phyloP scores from a whole-genome alignment of 192 early-diverging fungal species.

The Jimgerdemannia flammicorona region DNA sequence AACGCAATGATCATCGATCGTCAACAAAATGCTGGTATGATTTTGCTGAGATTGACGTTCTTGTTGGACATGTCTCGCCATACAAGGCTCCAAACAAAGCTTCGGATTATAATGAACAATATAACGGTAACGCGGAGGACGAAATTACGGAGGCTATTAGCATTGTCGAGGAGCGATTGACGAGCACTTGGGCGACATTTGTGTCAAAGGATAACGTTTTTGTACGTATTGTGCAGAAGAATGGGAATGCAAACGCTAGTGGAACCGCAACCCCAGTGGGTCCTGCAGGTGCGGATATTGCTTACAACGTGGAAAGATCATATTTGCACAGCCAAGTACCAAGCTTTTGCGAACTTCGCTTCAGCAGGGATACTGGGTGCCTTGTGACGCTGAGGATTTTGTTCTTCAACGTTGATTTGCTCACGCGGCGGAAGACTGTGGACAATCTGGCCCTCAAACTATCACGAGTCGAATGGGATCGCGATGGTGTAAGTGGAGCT shows the following conservation, averaged over 20 bases:
- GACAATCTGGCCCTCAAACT: constrained; percentile 12
- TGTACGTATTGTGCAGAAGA: not conserved
- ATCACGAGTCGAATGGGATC: not conserved
- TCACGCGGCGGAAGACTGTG: constrained; percentile 8
- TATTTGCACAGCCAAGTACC: not conserved
- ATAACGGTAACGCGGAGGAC: not conserved
- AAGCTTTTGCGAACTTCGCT: constrained; percentile 28
- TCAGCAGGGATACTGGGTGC: constrained; percentile 21
- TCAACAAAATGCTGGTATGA: constrained; percentile 48
- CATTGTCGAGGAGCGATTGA: not conserved
- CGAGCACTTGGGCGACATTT: not conserved
- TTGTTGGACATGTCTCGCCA: constrained; percentile 16
- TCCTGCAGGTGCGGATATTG: not conserved
- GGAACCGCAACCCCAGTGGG: not conserved
- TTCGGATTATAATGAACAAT: not conserved
- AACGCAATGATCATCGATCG: constrained; percentile 9
- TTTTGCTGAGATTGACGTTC: constrained; percentile 36
- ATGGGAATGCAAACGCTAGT: not conserved
- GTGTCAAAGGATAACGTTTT: not conserved
- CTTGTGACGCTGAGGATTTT: constrained; percentile 18
- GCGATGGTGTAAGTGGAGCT: not conserved
- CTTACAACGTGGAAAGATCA: not conserved
- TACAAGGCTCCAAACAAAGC: not conserved
- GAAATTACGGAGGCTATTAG: not conserved
- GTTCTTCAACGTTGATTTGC: constrained; percentile 27